Evolutionary conservation across 371 early-diverging fungal species (phyloP), one percentile per base, ranked within the genome.

Genomic region (Umbelopsis sp.): DNA sequence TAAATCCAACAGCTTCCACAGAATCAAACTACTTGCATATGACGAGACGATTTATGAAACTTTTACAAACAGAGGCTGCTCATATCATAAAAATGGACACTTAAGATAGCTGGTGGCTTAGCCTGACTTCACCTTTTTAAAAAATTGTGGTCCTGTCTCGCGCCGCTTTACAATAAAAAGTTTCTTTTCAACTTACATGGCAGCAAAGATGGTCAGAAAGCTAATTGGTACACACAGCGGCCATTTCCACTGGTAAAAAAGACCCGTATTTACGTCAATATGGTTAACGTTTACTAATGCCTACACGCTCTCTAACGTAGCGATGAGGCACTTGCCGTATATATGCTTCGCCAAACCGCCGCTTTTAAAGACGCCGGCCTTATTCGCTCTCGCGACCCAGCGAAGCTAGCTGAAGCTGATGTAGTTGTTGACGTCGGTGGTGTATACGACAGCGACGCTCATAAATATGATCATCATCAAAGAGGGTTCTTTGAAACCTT

Each of bases 381-480:
- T 35, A 82, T 95, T 44, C 91, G 99, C 65, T 93, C 96, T 32
- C 93, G 99, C 73, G 99, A 99, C 72, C 80, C 92, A 2, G 85
- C 80, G 10, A 86, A 92, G 41, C 81, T 98, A 53, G 89, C 82
- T 14, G 85, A 85, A 24, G 96, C 94, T 68, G 95, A 95, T 72
- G 88, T 97, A 67, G 94, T 99, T 24, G 97, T 98, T 16, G 99
- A 99, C 77, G 99, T 99, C 6, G 99, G 99, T 51, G 96, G 95
- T 57, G 94, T 91, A 24, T 99, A 97, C 80, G 93, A 94, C 80
- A 95, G 93, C 51, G 80, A 77, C 38, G 80, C 75, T 35, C 80
- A 88, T 65, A 86, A 94, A 53, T 99, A 90, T 76, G 99, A 99
- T 75, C 99, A 99, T 74, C 99, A 99, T 76, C 99, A 99, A 87